phyloP scores from a whole-genome alignment of 116 monocot species.

The Phalaenopsis hybrid region DNA sequence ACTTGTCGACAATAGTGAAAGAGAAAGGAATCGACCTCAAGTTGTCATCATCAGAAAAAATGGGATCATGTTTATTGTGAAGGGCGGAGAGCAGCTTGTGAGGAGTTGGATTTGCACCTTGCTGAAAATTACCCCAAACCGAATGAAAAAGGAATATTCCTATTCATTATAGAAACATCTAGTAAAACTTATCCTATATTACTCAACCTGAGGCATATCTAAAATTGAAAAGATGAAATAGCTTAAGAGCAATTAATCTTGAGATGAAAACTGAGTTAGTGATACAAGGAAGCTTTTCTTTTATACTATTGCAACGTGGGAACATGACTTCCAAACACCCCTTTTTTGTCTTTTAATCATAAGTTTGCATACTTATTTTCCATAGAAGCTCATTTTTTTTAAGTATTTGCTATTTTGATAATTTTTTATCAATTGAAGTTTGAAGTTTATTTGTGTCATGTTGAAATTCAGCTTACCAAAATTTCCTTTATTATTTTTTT shows the following conservation, averaged over 20 bases:
- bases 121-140: neutral
- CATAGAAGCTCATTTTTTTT: neutral
- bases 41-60: too few relatives aligned
- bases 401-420: neutral
- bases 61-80: too few relatives aligned
- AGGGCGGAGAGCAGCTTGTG: too few relatives aligned
- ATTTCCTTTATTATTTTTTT: neutral
- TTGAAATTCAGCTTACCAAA: too few relatives aligned
- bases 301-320: neutral
- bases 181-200: neutral
- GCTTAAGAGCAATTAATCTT: neutral
- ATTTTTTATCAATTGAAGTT: neutral
- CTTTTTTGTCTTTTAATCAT: too few relatives aligned
- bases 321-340: too few relatives aligned
- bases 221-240: neutral
- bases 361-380: neutral
- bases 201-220: neutral
- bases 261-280: neutral
- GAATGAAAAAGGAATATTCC: neutral
- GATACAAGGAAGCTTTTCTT: neutral
- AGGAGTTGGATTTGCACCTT: too few relatives aligned
- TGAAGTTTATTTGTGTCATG: too few relatives aligned
- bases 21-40: too few relatives aligned
- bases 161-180: neutral
- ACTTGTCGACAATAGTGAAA: too few relatives aligned